Conservation (phyloP, 148 eudicot species). For the Camellia granthamiana region DNA sequence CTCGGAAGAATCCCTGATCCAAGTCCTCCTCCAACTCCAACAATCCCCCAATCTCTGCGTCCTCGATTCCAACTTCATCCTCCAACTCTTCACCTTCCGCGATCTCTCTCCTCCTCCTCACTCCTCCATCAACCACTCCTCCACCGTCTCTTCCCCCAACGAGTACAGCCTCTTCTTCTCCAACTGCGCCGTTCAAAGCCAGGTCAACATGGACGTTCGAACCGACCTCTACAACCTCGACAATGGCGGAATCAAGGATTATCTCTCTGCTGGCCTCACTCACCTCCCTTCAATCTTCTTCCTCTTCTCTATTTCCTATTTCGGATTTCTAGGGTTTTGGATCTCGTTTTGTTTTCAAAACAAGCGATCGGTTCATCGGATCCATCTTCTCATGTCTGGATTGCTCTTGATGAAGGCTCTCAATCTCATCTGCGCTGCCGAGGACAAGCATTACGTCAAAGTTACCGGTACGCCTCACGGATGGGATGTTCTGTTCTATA, state of each 20-base stretch:
- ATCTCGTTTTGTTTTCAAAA: conserved; percentile 33
- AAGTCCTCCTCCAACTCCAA: conserved; percentile 75
- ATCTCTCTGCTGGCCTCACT: conserved; percentile 65
- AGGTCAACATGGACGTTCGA: conserved; percentile 62
- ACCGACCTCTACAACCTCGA: conserved; percentile 75
- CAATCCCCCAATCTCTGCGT: conserved; percentile 63
- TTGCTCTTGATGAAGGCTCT: conserved; percentile 76
- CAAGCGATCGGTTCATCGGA: conserved; percentile 54
- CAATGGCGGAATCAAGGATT: conserved; percentile 52
- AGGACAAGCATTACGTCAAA: conserved; percentile 92
- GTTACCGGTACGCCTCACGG: conserved; percentile 92
- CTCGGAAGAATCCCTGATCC: conserved; percentile 71
- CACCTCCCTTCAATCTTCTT: conserved; percentile 65
- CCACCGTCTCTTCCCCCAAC: conserved; percentile 49
- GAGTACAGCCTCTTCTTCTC: conserved; percentile 80
- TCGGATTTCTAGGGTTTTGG: conserved; percentile 65
- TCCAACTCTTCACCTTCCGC: conserved; percentile 58
- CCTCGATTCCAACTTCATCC: conserved; percentile 58
- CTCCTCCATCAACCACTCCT: conserved; percentile 44
- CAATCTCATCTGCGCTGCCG: conserved; percentile 84
- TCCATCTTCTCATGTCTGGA: conserved; percentile 67
- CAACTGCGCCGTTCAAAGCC: conserved; percentile 65
- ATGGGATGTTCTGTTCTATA: conserved; percentile 86
- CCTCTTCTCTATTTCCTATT: conserved; percentile 41
- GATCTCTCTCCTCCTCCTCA: conserved; percentile 75